Evolutionary conservation across 1,284 basidiomycete genomes (phyloP).

Genomic region (Cutaneotrichosporon mucoides): DNA sequence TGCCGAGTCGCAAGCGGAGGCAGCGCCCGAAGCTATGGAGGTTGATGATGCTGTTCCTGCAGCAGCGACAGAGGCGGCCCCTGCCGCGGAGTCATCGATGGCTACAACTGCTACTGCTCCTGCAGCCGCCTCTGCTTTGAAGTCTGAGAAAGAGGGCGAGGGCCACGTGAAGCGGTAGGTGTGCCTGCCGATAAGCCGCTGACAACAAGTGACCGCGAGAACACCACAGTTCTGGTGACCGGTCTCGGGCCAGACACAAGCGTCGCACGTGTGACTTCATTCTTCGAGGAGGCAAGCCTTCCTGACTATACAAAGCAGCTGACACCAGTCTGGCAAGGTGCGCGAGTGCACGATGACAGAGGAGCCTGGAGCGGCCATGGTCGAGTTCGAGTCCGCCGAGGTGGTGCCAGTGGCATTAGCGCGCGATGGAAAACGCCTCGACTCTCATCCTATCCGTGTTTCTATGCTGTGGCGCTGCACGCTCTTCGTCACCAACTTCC

Average conservation of each 20-base stretch:
- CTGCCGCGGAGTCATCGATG: not conserved
- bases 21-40: not conserved
- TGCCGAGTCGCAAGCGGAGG: too few relatives aligned
- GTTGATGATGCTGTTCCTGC: slow-evolving; percentile 4
- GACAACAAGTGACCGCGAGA: slow-evolving; percentile 78
- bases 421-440: slow-evolving; percentile 84
- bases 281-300: slow-evolving; percentile 78
- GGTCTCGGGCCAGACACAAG: slow-evolving; percentile 60
- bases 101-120: not conserved
- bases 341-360: slow-evolving; percentile 62
- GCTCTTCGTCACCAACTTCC: slow-evolving; percentile 94
- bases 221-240: slow-evolving; percentile 83
- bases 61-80: not conserved
- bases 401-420: slow-evolving; percentile 79
- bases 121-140: slow-evolving; percentile 11
- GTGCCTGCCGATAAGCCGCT: not conserved
- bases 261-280: slow-evolving; percentile 62
- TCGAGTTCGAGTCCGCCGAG: slow-evolving; percentile 53
- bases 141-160: slow-evolving; percentile 20
- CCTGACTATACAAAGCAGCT: not conserved
- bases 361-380: slow-evolving; percentile 40
- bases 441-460: slow-evolving; percentile 66
- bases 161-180: slow-evolving; percentile 23
- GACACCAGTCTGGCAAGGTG: slow-evolving; percentile 69
- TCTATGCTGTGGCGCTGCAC: slow-evolving; percentile 91